Percentiles rank a stretch among this genome's conserved stretches.
phyloP scores from a whole-genome alignment of 352 stramenopile species.

The Phytophthora sojae region DNA sequence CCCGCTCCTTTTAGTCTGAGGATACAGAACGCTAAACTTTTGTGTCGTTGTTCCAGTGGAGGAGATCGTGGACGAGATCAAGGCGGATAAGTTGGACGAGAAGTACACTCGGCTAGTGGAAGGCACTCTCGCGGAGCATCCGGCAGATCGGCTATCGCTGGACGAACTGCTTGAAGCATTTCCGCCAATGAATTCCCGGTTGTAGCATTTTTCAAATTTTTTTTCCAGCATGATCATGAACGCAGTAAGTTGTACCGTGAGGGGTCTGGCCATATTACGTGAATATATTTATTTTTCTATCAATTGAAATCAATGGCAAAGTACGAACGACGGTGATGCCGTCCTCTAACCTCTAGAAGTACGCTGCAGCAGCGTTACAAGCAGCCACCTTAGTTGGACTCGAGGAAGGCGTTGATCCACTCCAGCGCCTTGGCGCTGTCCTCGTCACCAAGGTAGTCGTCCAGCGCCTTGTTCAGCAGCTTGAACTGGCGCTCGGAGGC shows the following conservation, averaged over 20 bases:
- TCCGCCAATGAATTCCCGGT: constrained; percentile 46
- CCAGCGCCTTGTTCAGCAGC: constrained; percentile 61
- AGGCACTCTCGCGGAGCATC: constrained; percentile 52
- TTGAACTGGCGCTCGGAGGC: constrained; percentile 63
- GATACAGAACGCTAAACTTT: not conserved
- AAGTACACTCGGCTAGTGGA: constrained; percentile 52
- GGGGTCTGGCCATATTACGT: constrained; percentile 8
- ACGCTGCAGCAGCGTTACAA: not conserved
- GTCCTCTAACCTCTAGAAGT: not conserved
- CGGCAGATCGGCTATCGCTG: constrained; percentile 50
- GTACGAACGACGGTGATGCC: not conserved
- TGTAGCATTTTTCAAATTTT: constrained; percentile 37
- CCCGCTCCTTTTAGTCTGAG: not conserved
- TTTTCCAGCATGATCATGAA: not conserved
- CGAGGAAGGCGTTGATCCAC: constrained; percentile 75
- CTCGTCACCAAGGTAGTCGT: constrained; percentile 46
- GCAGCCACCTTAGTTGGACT: constrained; percentile 26
- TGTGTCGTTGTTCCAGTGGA: constrained; percentile 46
- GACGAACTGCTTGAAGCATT: constrained; percentile 51
- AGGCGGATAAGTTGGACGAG: constrained; percentile 30
- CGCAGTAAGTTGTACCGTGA: no score
- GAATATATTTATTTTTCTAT: constrained; percentile 52
- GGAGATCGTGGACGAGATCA: constrained; percentile 62
- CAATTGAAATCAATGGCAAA: constrained; percentile 2
- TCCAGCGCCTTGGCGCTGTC: constrained; percentile 63